Conservation (phyloP, 306 rosid species). For the Inga leiocalycina region DNA sequence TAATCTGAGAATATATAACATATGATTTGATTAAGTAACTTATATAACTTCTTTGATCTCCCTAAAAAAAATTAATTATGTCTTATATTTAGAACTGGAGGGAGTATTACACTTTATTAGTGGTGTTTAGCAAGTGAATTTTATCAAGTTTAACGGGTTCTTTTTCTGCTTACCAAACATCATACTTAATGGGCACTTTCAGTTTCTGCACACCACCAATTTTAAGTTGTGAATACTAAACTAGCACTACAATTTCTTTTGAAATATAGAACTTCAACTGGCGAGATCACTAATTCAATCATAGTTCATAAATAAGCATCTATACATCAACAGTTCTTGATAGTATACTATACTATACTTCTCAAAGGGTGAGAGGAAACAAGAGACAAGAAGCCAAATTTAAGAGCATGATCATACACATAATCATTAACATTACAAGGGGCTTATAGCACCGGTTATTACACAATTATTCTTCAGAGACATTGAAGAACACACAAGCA, state of each 20-base stretch:
- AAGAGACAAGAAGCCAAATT: background rate
- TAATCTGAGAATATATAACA: too few relatives aligned
- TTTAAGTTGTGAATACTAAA: background rate
- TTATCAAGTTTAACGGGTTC: too few relatives aligned
- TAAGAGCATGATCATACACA: background rate
- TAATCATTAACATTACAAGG: background rate
- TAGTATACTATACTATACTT: background rate
- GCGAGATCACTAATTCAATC: background rate
- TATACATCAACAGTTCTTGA: too few relatives aligned
- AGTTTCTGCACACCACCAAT: background rate
- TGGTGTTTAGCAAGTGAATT: too few relatives aligned
- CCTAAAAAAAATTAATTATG: too few relatives aligned
- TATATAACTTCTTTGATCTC: too few relatives aligned
- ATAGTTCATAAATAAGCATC: background rate
- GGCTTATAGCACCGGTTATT: constrained; percentile 21
- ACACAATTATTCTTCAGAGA: constrained; percentile 23
- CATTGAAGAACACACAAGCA: constrained; percentile 26
- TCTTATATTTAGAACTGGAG: too few relatives aligned
- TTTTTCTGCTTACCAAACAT: background rate
- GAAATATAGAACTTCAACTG: background rate
- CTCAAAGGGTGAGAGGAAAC: background rate
- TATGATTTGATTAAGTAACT: too few relatives aligned
- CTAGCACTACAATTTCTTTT: background rate
- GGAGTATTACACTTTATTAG: too few relatives aligned
- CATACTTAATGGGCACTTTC: background rate